Base-by-base conservation (phyloP, 2,329 filamentous ascomycete species). In the Dothistroma septosporum region DNA sequence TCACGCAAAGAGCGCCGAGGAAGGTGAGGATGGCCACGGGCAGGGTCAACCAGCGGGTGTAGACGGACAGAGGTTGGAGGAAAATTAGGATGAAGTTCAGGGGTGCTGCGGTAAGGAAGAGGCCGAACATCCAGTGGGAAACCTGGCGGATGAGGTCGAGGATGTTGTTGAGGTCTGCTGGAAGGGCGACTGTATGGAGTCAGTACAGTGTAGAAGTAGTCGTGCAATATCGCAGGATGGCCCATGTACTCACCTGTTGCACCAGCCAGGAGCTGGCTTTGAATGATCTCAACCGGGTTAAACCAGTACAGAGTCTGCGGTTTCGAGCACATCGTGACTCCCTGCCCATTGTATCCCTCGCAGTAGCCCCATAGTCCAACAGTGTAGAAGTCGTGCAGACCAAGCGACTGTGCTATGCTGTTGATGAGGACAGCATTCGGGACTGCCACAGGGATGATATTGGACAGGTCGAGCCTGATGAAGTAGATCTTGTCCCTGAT, bases 361-460 rank as follows among this genome's bases (percentile, higher is more conserved):
- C 93, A 97, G 75, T 89, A 96, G 61, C 87, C 88, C 93, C 93
- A 97, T 46, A 97, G 78, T 6, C 92, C 92, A 31, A 96, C 89
- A 70, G 92, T 89, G 76, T 97, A 97, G 77, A 96, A 97, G 76
- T 97, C 93, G 74, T 96, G 91, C 53, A 97, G 82, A 32, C 92
- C 93, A 57, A 97, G 80, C 22, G 88, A 90, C 55, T 90, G 87
- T 4, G 92, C 91, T 66, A 96, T 92, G 50, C 87, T 91, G 79
- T 96, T 96, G 76, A 96, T 88, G 50, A 96, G 82, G 24, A 82
- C 77, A 10, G 86, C 85, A 72, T 92, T 88, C 47, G 88, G 87
- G 16, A 90, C 83, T 5, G 84, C 85, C 35, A 85, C 79, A 0
- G 89, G 89, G 59, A 96, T 87, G 72, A 97, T 88, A 70, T 95